Evolutionary conservation across 1,139 yeast genomes (phyloP).

Genomic region (Diutina siamensis): DNA sequence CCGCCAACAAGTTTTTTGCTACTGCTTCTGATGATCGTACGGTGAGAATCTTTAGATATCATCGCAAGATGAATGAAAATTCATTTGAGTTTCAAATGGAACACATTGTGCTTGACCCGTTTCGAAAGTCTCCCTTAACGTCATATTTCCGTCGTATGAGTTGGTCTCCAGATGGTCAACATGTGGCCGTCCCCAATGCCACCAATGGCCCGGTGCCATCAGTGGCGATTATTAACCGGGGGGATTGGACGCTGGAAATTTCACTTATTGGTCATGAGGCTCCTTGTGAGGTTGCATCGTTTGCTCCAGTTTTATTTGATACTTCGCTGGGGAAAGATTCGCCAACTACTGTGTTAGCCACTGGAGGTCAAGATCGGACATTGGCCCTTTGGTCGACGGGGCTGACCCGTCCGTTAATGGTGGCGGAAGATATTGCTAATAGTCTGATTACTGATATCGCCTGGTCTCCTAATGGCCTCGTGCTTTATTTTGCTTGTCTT

Average conservation of each 20-base stretch:
- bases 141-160: conserved; percentile 86
- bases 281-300: conserved; percentile 89
- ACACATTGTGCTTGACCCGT: conserved; percentile 72
- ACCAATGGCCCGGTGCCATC: conserved; percentile 94
- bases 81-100: conserved; percentile 82
- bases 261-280: conserved; percentile 92
- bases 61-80: conserved; percentile 48
- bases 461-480: conserved; percentile 71
- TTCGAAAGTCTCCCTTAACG: conserved; percentile 78
- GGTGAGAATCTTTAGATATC: conserved; percentile 75
- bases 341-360: conserved; percentile 44
- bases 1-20: conserved; percentile 94
- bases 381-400: conserved; percentile 63
- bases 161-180: conserved; percentile 98
- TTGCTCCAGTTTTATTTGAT: conserved; percentile 60
- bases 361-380: conserved; percentile 72
- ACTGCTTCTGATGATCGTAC: conserved; percentile 95
- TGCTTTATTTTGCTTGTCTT: conserved; percentile 62
- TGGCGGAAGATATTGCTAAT: conserved; percentile 48
- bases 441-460: conserved; percentile 63
- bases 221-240: conserved; percentile 79
- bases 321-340: neutral
- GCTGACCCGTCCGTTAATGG: conserved; percentile 48
- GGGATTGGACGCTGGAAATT: conserved; percentile 84
- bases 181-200: conserved; percentile 93